Base-by-base conservation (phyloP, 2,329 filamentous ascomycete species). In the Decorospora gaudefroyi region DNA sequence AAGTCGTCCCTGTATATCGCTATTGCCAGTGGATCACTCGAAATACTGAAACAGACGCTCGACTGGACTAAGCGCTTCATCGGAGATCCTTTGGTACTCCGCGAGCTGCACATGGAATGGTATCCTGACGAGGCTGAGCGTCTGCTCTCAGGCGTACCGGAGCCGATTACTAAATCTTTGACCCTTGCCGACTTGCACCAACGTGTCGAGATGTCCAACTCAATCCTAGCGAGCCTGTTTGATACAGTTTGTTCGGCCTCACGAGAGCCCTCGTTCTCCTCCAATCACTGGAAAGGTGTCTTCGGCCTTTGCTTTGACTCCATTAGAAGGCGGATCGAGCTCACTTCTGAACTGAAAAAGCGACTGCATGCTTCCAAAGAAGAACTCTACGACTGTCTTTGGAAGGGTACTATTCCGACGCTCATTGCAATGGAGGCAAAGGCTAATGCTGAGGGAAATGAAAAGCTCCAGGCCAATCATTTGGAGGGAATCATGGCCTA, bases 51-150 rank as follows among this genome's bases (percentile, higher is more conserved):
- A 13, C 58, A 69, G 4, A 60, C 62, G 1, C 23, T 72, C 2
- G 22, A 60, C 2, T 74, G 72, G 72, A 52, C 64, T 1, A 65
- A 60, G 5, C 59, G 68, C 2, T 74, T 65, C 42, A 54, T 68
- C n/a, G 64, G 64, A 16, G 72, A 74, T 54, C 61, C 66, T 7
- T 18, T 42, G 12, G 42, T 43, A 3, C 15, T 44, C 22, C 35
- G 21, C 5, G 35, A 47, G 19, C 11, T 53, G 3, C 42, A 44
- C 22, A 21, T 15, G 1, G 16, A n/a, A 2, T 16, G 2, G 4
- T 38, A 39, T 35, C 36, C 42, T 8, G 3, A 13, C 2, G 46
- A 50, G 19, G 39, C 30, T 5, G 11, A 26, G 10, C 39, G 38
- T 1, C 13, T 49, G 10, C 39, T 50, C 3, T 44, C 46, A 11